phyloP scores from a whole-genome alignment of 495 filamentous ascomycete genomes.

The Daldinia childiae region DNA sequence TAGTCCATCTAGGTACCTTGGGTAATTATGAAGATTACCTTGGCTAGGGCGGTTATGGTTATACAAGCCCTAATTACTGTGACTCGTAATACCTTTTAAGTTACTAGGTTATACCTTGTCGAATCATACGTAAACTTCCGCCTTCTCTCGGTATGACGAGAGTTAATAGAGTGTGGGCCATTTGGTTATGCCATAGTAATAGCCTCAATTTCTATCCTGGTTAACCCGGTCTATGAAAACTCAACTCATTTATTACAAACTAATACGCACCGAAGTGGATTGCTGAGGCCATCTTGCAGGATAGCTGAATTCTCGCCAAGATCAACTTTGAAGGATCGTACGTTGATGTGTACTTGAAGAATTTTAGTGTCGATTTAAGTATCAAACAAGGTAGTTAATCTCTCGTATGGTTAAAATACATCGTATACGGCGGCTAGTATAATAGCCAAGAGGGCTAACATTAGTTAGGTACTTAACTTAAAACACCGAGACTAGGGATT shows the following conservation, averaged over 20 bases:
- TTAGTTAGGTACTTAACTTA: too few species aligned
- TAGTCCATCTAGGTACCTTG: background rate
- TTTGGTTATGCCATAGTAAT: background rate
- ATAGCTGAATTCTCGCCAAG: background rate
- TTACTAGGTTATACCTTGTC: conserved; percentile 3
- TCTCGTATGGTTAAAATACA: background rate
- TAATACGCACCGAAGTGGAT: background rate
- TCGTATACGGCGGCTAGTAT: background rate
- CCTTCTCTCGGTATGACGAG: background rate
- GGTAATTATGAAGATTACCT: background rate
- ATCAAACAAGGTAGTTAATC: too few species aligned
- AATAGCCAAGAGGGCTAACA: background rate
- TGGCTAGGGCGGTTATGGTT: conserved; percentile 2
- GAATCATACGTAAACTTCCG: background rate
- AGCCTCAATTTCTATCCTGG: background rate
- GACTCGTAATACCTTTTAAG: background rate
- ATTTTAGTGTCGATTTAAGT: background rate
- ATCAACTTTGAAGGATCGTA: background rate
- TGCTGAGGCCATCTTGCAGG: background rate
- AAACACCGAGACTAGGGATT: too few species aligned
- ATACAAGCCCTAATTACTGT: background rate
- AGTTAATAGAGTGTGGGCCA: background rate
- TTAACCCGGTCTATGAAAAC: background rate
- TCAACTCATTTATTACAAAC: background rate
- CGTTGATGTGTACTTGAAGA: background rate